Evolutionary conservation across 2,329 filamentous ascomycete genomes (phyloP).

Genomic region (Pseudocercospora ulei): DNA sequence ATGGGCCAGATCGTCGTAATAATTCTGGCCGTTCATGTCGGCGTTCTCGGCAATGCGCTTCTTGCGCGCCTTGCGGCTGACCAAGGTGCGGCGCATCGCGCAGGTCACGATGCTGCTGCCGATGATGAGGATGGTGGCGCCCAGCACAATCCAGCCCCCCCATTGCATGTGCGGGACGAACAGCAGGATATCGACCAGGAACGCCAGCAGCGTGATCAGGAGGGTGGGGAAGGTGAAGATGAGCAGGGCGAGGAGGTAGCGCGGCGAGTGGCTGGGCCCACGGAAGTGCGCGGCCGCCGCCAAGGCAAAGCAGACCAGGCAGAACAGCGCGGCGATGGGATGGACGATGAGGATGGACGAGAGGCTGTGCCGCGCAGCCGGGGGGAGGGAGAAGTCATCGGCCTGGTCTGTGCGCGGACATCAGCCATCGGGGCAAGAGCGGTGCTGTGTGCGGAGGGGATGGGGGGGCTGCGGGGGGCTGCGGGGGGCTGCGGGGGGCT

Average conservation of each 20-base stretch:
- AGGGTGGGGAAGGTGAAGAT: conserved; percentile 81
- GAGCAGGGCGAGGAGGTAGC: conserved; percentile 74
- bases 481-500: too few species aligned
- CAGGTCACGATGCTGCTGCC: conserved; percentile 78
- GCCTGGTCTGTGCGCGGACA: conserved; percentile 35
- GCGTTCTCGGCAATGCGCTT: conserved; percentile 86
- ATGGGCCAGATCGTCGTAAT: conserved; percentile 50
- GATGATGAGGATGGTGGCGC: conserved; percentile 74
- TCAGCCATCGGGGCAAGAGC: conserved; percentile 40
- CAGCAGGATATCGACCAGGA: conserved; percentile 83
- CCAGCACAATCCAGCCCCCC: conserved; percentile 89
- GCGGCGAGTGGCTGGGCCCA: conserved; percentile 74
- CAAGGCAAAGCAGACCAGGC: conserved; percentile 72
- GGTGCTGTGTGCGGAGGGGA: too few species aligned
- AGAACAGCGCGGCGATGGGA: conserved; percentile 77
- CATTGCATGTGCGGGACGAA: conserved; percentile 90
- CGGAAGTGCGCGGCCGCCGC: conserved; percentile 77
- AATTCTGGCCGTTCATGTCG: conserved; percentile 93
- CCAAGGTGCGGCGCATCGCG: conserved; percentile 84
- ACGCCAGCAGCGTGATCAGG: conserved; percentile 71
- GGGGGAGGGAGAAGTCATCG: conserved; percentile 53
- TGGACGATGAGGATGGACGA: conserved; percentile 86
- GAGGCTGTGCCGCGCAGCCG: conserved; percentile 58
- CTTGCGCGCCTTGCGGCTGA: conserved; percentile 86
- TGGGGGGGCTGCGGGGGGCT: too few species aligned